Evolutionary conservation across 2,329 filamentous ascomycete genomes (phyloP), one percentile per base, ranked within the genome.

Genomic region (Cryphonectria radicalis): DNA sequence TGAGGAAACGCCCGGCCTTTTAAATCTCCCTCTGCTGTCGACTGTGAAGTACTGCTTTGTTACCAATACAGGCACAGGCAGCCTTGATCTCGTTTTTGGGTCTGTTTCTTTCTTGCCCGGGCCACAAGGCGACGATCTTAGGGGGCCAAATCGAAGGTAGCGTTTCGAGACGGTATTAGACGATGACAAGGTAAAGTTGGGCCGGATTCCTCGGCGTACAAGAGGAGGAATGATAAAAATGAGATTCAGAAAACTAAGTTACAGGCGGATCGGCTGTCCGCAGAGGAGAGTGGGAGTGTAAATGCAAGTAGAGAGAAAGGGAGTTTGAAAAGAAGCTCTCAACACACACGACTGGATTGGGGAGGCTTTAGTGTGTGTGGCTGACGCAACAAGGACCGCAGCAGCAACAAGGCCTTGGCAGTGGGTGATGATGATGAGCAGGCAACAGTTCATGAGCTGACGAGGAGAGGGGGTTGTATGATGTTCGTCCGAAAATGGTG

Each of bases 401-500:
- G 55, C 55, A 59, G 28, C 55, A 59, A 22, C 28, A 28, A 28
- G 14, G 14, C 25, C 55, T 59, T 28, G 55, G 53, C 53, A 25
- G n/a, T 3, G 53, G 25, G 13, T 14, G n/a, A 55, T 28, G 25
- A 32, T 14, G 53, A 57, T 57, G 25, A 13, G 14, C 28, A 6
- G 55, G 17, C n/a, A n/a, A 50, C 46, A n/a, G 22, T 11, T 11
- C 37, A 17, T 57, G 25, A 25, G 55, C 55, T 8, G 55, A 8
- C 11, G 55, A 59, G 25, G 14, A 14, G 22, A 50, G 46, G 46
- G 55, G 25, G 2, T 3, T 32, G 55, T 59, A 32, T 32, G 55
- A 59, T 59, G 55, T 59, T 35, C 55, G 25, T 59, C 55, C 55
- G 55, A 59, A 59, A 59, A 28, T 57, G 53, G 53, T 28, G 53